Evolutionary conservation across 225 moss, liverwort and hornwort species (phyloP), one percentile per base, ranked within the genome.

Genomic region (Asterella californica): DNA sequence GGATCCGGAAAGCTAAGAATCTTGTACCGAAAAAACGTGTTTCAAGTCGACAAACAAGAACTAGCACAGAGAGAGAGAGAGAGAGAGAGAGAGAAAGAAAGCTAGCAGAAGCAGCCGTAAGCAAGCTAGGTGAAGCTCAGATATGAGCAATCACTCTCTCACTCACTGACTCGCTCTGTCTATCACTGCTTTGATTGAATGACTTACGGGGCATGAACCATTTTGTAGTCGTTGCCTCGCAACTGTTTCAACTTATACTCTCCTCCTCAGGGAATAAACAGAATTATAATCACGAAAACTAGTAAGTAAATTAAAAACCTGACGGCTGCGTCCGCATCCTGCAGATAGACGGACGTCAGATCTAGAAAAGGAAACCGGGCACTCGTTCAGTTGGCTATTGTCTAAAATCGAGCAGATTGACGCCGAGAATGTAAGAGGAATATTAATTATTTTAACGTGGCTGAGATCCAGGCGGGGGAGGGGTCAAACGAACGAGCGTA

Each of bases 61-160:
- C 36, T 42, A 72, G 18, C 29, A 29, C 0, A 14, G 24, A 53
- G 15, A 29, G 32, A 53, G 8, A 52, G 6, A 30, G n/a, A 6
- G 0, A n/a, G n/a, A n/a, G 32, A 32, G 29, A 36, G 27, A 30
- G 0, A 54, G 52, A 53, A 53, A 17, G 70, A 37, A 55, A 33
- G 76, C 76, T 25, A 62, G 38, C 45, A 29, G 24, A 76, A 62
- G 76, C 76, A 59, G 76, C 74, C 50, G 74, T 74, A n/a, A 74
- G 74, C 52, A 74, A 74, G 73, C 73, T 50, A 50, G 74, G 74
- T 74, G 74, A 74, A 74, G 74, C 74, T 74, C 74, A 74, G 30
- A 50, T 15, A 17, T 53, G 74, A 74, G 74, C 74, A 74, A 52
- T 74, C 74, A 27, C 74, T 32, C 74, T 25, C 48, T 52, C 74